These are phyloP conservation scores for Dictyostelium firmibasis DNA, from an alignment of 78 protist genomes.

Conservation along the genomic window DNA sequence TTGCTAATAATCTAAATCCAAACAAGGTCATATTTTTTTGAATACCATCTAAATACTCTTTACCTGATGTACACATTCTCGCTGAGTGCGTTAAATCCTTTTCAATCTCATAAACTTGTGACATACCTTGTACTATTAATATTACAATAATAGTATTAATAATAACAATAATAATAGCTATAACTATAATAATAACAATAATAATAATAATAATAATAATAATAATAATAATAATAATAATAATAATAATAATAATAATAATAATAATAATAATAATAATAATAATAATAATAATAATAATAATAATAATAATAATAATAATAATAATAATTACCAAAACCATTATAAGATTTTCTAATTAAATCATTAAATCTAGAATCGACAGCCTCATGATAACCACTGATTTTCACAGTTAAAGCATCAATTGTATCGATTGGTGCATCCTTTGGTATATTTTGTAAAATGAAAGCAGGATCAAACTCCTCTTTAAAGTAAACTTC, in stretches of 20 bases:
- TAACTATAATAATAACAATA: too few species aligned
- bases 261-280: background rate
- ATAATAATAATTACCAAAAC: slow-evolving; percentile 26
- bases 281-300: background rate
- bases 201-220: background rate
- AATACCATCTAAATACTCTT: slow-evolving; percentile 27
- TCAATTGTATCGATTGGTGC: slow-evolving; percentile 23
- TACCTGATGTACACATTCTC: slow-evolving; percentile 60
- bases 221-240: background rate
- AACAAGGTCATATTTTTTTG: slow-evolving; percentile 32
- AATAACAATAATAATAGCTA: too few species aligned
- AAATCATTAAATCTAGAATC: slow-evolving; percentile 71
- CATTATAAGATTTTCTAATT: slow-evolving; percentile 62
- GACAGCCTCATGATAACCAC: slow-evolving; percentile 53
- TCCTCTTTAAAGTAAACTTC: slow-evolving; percentile 21
- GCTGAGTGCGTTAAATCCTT: slow-evolving; percentile 67
- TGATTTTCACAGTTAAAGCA: slow-evolving; percentile 29
- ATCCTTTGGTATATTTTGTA: slow-evolving; percentile 17
- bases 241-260: too few species aligned
- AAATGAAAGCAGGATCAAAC: slow-evolving; percentile 15
- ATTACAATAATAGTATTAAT: background rate
- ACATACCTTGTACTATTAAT: slow-evolving; percentile 76
- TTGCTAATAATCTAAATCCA: slow-evolving; percentile 50
- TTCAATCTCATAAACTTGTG: slow-evolving; percentile 79
- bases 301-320: background rate